Conservation (phyloP, 305 asterid genomes). For the Fraxinus nigra region DNA sequence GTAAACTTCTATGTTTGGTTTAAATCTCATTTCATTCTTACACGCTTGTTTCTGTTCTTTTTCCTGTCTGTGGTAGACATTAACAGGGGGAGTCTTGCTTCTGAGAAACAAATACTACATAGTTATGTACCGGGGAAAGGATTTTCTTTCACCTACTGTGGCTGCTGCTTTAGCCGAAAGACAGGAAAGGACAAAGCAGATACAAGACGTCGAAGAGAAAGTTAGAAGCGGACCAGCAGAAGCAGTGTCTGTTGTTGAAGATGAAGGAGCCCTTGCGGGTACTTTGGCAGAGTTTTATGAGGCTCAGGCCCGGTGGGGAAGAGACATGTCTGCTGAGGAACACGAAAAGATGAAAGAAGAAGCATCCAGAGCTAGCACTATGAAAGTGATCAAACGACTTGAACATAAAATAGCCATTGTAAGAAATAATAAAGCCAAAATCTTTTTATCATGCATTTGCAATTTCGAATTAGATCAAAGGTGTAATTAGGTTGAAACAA, state of each 20-base stretch:
- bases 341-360: conserved; percentile 71
- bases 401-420: conserved; percentile 85
- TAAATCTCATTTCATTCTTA: conserved; percentile 1
- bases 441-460: background rate
- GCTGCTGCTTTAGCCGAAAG: conserved; percentile 83
- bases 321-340: conserved; percentile 67
- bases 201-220: conserved; percentile 86
- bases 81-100: conserved; percentile 91
- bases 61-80: conserved; percentile 43
- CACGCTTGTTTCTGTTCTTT: background rate
- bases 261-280: conserved; percentile 68
- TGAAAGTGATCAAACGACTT: conserved; percentile 67
- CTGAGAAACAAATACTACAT: conserved; percentile 94
- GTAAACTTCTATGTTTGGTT: conserved; percentile 13
- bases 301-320: conserved; percentile 93
- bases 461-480: background rate
- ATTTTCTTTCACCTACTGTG: conserved; percentile 83
- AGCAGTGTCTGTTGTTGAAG: conserved; percentile 43
- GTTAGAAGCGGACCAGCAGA: conserved; percentile 44
- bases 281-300: conserved; percentile 93
- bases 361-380: conserved; percentile 65
- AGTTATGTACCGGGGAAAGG: conserved; percentile 95
- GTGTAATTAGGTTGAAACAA: background rate
- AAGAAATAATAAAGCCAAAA: conserved; percentile 31
- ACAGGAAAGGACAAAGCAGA: conserved; percentile 76